Evolutionary conservation across 1,284 basidiomycete genomes (phyloP).

Genomic region (Puccinia sorghi): DNA sequence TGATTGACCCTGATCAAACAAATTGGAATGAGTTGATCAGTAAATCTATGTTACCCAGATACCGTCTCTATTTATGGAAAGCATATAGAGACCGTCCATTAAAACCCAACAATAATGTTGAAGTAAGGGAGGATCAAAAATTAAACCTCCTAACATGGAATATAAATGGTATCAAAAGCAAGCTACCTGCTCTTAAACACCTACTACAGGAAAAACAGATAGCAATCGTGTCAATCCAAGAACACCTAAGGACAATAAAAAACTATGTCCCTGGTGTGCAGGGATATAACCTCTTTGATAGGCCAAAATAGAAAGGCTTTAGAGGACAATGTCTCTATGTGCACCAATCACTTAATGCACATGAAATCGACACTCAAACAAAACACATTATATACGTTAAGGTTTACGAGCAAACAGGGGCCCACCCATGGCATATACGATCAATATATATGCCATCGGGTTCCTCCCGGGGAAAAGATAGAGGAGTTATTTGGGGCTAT

Average conservation of each 20-base stretch:
- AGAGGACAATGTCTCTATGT: constrained; percentile 19
- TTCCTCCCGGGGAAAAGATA: too few species aligned
- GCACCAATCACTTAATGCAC: background rate
- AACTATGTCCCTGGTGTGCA: background rate
- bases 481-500: too few species aligned
- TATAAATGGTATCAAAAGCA: constrained; percentile 5
- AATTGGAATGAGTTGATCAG: background rate
- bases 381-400: too few species aligned
- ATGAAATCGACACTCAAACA: background rate
- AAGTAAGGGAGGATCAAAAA: background rate
- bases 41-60: background rate
- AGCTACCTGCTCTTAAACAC: background rate
- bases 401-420: too few species aligned
- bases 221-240: background rate
- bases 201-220: background rate
- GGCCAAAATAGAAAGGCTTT: background rate
- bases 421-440: too few species aligned
- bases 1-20: background rate
- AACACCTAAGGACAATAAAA: background rate
- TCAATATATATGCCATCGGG: too few species aligned
- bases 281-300: background rate
- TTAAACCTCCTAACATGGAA: background rate
- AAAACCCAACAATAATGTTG: background rate
- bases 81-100: background rate
- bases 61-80: constrained; percentile 1